Conservation (phyloP, 768 basidiomycete species). For the Suillus paluster region DNA sequence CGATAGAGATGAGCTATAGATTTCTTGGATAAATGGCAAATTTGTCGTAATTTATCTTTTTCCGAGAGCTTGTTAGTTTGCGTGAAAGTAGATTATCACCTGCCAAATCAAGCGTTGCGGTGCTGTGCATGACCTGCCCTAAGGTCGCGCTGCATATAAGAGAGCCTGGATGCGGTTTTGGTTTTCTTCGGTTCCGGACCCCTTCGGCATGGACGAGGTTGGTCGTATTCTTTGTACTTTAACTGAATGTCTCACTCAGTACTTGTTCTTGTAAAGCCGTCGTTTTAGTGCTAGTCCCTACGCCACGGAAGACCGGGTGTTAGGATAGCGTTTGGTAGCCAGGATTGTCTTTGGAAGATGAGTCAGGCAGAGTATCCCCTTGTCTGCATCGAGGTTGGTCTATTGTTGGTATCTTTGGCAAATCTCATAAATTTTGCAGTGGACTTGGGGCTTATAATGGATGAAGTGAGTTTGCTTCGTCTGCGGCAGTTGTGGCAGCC, state of each 20-base stretch:
- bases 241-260: not conserved
- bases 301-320: not conserved
- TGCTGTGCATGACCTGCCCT: constrained; percentile 36
- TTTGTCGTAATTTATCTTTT: not conserved
- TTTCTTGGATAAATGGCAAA: constrained; percentile 8
- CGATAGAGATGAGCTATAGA: constrained; percentile 45
- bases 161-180: not conserved
- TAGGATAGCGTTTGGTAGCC: not conserved
- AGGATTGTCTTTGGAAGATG: constrained; percentile 3
- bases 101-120: constrained; percentile 6
- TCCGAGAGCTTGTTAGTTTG: not conserved
- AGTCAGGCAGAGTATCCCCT: not conserved
- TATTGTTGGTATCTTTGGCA: not conserved
- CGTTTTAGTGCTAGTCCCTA: not conserved
- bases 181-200: constrained; percentile 29
- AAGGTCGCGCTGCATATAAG: constrained; percentile 23
- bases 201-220: constrained; percentile 29
- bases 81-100: not conserved
- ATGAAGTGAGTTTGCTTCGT: constrained; percentile 5
- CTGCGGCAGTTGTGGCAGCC: not conserved
- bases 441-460: not conserved
- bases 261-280: constrained; percentile 4
- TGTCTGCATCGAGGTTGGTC: constrained; percentile 3
- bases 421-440: not conserved
- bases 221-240: not conserved